These are phyloP conservation scores for Tylopilus intermedius DNA, from an alignment of 768 basidiomycete species.

Conservation along the genomic window DNA sequence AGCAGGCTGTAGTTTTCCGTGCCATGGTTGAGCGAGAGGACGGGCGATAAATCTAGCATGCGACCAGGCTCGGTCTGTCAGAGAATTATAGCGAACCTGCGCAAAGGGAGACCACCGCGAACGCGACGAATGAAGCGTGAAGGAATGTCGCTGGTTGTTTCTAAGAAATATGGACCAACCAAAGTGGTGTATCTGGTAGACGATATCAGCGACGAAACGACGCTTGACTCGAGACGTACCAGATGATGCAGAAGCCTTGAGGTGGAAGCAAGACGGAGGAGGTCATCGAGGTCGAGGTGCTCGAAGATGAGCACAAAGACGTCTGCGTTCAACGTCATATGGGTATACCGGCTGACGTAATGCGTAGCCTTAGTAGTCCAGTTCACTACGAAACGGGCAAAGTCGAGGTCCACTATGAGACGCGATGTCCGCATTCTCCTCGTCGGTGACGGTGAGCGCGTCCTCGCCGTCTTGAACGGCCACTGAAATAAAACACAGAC, in stretches of 20 bases:
- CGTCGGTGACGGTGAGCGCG: conserved; percentile 80
- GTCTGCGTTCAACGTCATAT: conserved; percentile 45
- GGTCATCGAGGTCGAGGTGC: conserved; percentile 39
- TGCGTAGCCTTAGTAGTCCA: not conserved
- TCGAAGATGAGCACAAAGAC: conserved; percentile 51
- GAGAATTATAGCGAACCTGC: conserved; percentile 47
- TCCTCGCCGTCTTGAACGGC: not conserved
- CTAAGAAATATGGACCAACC: conserved; percentile 56
- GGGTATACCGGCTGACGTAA: conserved; percentile 19
- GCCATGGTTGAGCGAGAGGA: conserved; percentile 59
- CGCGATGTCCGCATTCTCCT: conserved; percentile 92
- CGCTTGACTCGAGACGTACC: conserved; percentile 29
- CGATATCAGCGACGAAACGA: not conserved
- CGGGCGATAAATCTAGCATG: conserved; percentile 51
- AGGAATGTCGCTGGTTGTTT: conserved; percentile 49
- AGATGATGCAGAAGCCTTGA: conserved; percentile 32
- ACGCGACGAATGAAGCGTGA: conserved; percentile 43
- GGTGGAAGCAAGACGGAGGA: conserved; percentile 30
- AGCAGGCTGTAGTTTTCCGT: conserved; percentile 48
- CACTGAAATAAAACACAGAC: conserved; percentile 46
- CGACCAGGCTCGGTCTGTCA: conserved; percentile 53
- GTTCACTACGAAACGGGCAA: conserved; percentile 1
- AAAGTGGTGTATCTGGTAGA: conserved; percentile 49
- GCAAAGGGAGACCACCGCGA: conserved; percentile 40
- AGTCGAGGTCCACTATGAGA: conserved; percentile 49